Conservation (phyloP, 2,329 filamentous ascomycete genomes). For the Rhynchosporium agropyri region DNA sequence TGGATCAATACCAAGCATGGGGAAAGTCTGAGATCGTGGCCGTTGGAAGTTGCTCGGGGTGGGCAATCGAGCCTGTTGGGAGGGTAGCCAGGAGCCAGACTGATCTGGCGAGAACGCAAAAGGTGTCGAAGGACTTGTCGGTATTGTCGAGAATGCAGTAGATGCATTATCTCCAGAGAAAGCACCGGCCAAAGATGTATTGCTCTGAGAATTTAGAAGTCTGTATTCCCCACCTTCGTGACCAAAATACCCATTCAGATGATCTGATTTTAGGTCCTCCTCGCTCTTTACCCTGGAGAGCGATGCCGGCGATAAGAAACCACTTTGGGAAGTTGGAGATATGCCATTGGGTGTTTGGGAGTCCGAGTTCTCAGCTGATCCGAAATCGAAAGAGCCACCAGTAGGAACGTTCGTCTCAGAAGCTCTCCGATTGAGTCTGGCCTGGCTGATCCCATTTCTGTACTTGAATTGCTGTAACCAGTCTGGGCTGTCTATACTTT, state of each 20-base stretch:
- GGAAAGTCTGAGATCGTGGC: slow-evolving; percentile 87
- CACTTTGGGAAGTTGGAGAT: slow-evolving; percentile 73
- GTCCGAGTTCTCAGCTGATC: slow-evolving; percentile 56
- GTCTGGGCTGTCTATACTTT: slow-evolving; percentile 69
- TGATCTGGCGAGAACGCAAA: slow-evolving; percentile 78
- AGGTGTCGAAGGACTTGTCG: slow-evolving; percentile 73
- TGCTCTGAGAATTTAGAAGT: slow-evolving; percentile 67
- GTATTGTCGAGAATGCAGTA: slow-evolving; percentile 70
- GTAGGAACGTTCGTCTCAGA: slow-evolving; percentile 74
- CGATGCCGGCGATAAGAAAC: slow-evolving; percentile 67
- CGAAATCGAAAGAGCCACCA: slow-evolving; percentile 58
- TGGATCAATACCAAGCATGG: slow-evolving; percentile 66
- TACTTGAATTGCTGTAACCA: slow-evolving; percentile 98
- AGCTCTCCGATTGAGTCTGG: slow-evolving; percentile 56
- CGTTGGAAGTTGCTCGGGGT: slow-evolving; percentile 58
- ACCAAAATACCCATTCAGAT: slow-evolving; percentile 58
- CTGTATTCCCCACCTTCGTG: slow-evolving; percentile 55
- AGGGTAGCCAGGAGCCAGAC: slow-evolving; percentile 65
- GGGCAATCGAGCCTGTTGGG: slow-evolving; percentile 52
- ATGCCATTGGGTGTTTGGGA: slow-evolving; percentile 65
- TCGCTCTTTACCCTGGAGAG: slow-evolving; percentile 67
- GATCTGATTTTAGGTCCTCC: slow-evolving; percentile 66
- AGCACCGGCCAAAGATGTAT: slow-evolving; percentile 67
- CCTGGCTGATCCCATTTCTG: slow-evolving; percentile 54
- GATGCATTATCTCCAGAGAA: slow-evolving; percentile 61